Base-by-base conservation (phyloP, 257 asterid genomes). In the Coffea eugenioides region DNA sequence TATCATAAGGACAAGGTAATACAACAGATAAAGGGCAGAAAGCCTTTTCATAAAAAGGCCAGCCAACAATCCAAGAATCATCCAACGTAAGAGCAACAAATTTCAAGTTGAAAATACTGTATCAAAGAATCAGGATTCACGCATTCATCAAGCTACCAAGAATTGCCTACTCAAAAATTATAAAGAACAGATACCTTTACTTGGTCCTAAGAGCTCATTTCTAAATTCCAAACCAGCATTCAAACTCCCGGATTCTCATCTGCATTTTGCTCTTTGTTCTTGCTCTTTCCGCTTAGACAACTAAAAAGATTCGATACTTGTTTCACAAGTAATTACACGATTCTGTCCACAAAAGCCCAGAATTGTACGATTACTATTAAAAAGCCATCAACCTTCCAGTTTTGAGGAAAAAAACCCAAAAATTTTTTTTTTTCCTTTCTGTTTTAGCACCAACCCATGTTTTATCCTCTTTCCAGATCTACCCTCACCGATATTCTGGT, bases 381-480 rank as follows among this genome's bases (percentile, higher is more conserved):
- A 39, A 69, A 18, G 51, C 74, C 52, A 39, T 10, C 54, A 69
- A 69, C 6, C 45, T 69, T 41, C 52, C 21, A 5, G 46, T 41
- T 68, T 16, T 3, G 41, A 68, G 39, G 34, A 31, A 31, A 31
- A 31, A 31, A 31, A 31, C 34, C 34, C 34, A 31, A 31, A n/a
- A 31, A 0, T 31, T 31, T 31, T 31, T 31, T 31, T 31, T 31
- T 31, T 31, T 31, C 34, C 34, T 31, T 31, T 31, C 71, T 18
- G 15, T 10, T 15, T 20, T 14, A 77, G 7, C 48, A 10, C 27
- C 65, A 41, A 71, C 52, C 75, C 52, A 57, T 18, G 36, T 49
- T 46, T 54, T 15, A 34, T 34, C 15, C 45, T 41, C 18, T 54
- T 15, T 36, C 56, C 70, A 73, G 83, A 80, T 80, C 83, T 66